Base-by-base conservation (phyloP, 129 eudicot species). In the Scalesia atractyloides region DNA sequence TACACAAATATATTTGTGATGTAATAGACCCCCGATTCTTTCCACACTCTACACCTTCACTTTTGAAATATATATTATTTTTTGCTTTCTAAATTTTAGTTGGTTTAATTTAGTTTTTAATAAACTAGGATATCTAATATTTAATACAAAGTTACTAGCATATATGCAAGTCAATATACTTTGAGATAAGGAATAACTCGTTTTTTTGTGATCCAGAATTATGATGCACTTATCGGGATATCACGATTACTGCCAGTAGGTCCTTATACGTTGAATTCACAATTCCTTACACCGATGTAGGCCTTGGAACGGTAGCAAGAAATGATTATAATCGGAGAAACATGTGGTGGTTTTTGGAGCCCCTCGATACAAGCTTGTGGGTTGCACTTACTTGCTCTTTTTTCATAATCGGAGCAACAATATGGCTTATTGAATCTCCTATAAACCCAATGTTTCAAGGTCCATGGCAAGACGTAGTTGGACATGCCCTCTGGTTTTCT, bases 371-470 rank as follows among this genome's bases (percentile, higher is more conserved):
- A 7, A 2, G 5, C n/a, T 33, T 61, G 66, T 61, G 66, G 66
- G 9, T 61, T 61, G 66, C 46, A 15, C 15, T 20, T 30, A 61
- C 66, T 14, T 34, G 20, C 20, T 61, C 66, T 33, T 61, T 61
- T 34, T 61, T 61, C 44, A 61, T 34, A 61, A 14, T 61, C 3
- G 66, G 20, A 61, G 66, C 46, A 30, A 33, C 66, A 61, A 61
- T 61, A 61, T 61, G 66, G 66, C 13, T 61, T 34, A 33, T 61
- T 61, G 66, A 61, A 61, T n/a, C 33, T 30, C 66, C 44, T 61
- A 33, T 15, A 3, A 33, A 61, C 18, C 6, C 11, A 61, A 34
- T 12, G 5, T 61, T 61, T 46, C 66, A 14, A 61, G 66, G 66
- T 14, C 46, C 66, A 33, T 61, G 66, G 66, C 46, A 61, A 30